Evolutionary conservation across 2,329 filamentous ascomycete species (phyloP), one percentile per base, ranked within the genome.

Genomic region (Calonectria crousiana): DNA sequence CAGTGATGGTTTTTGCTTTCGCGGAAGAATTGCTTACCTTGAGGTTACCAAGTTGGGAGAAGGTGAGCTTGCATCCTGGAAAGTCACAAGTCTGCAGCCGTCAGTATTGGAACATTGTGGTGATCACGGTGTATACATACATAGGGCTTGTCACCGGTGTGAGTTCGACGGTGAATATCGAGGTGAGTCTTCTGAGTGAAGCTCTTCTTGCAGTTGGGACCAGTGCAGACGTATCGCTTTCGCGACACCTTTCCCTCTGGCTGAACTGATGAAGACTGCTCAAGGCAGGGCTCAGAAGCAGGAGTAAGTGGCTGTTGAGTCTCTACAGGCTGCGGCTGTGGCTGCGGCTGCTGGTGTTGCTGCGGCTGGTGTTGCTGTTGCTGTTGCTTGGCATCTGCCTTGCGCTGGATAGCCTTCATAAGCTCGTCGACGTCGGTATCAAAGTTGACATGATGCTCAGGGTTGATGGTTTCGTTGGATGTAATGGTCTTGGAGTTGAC

Each of bases 181-280:
- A 98, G 89, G 80, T 98, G 96, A 1, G 96, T 98, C 86, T 96
- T 98, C 82, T 98, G 96, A 74, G 92, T 92, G 84, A 98, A 98
- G 75, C 90, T 92, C 87, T 97, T 97, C 78, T 89, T 88, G 84
- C 96, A 98, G 51, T 91, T 91, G 10, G 92, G 90, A 49, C 95
- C 89, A 26, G 89, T 90, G 85, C 97, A 99, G 23, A 90, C 86
- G 83, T 96, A 95, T 80, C 92, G 87, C 84, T 92, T 97, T 77
- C 81, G 82, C 38, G 79, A 41, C 28, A 38, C 68, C 75, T 83
- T 84, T 75, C 74, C 67, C 6, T 84, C 83, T n/a, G 56, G 44
- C 32, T 75, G 74, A 5, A 70, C 78, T 52, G 79, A 78, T 58
- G 74, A 76, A 28, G 76, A 71, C 41, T 80, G 76, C 64, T 81